phyloP scores from a whole-genome alignment of 768 basidiomycete species.

The Mycena haematopus region DNA sequence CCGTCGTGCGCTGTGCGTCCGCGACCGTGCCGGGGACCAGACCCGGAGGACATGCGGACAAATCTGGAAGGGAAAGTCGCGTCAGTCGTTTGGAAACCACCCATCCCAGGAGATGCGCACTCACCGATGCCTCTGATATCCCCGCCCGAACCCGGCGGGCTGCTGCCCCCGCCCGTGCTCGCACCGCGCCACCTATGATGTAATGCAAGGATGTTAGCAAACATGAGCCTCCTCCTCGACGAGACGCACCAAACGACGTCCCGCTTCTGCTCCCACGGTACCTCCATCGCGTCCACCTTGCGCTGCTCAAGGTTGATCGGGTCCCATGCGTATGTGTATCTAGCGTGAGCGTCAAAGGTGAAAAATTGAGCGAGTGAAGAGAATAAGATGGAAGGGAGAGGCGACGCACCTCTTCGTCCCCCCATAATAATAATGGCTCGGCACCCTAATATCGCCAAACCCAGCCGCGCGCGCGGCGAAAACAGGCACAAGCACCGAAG shows the following conservation, averaged over 20 bases:
- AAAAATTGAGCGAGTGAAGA: neutral
- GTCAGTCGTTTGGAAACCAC: too few relatives aligned
- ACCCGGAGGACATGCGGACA: conserved; percentile 73
- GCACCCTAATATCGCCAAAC: conserved; percentile 90
- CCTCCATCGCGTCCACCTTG: conserved; percentile 84
- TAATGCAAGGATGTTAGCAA: neutral
- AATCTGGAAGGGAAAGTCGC: conserved; percentile 52
- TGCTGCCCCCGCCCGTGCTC: conserved; percentile 92
- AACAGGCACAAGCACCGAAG: conserved; percentile 91
- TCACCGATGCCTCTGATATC: conserved; percentile 88
- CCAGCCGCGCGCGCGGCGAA: conserved; percentile 89
- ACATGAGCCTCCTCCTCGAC: too few relatives aligned
- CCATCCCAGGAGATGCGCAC: neutral
- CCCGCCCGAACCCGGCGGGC: conserved; percentile 78
- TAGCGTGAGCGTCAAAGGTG: neutral
- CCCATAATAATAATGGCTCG: conserved; percentile 95
- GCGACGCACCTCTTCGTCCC: conserved; percentile 56
- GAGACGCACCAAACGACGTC: conserved; percentile 68
- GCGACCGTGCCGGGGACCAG: neutral
- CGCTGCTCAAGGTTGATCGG: conserved; percentile 72
- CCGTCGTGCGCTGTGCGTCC: conserved; percentile 20
- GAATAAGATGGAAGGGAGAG: neutral
- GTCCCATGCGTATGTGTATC: conserved; percentile 93
- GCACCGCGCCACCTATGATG: conserved; percentile 88
- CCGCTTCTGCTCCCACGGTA: conserved; percentile 88